A percentile compares a stretch with the other conserved stretches of the same genome.
Conservation (phyloP, 108 stramenopile genomes). For the Asterionellopsis glacialis region DNA sequence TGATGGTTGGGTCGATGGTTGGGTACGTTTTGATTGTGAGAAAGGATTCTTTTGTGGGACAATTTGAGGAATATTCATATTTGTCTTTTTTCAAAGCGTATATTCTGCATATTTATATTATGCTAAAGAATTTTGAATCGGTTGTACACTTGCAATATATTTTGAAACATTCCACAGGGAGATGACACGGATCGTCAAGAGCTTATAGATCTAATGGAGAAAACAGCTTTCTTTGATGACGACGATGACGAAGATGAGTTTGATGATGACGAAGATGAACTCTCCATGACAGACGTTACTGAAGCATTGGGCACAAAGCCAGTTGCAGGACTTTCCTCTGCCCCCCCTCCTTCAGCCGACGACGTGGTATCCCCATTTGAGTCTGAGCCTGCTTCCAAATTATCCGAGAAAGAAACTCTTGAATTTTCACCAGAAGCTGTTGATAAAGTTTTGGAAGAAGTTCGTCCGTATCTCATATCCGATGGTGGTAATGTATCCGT, state of each 20-base stretch:
- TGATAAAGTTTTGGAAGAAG: constrained; percentile 91
- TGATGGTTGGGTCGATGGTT: no score
- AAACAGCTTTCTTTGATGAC: constrained; percentile 22
- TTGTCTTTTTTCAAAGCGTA: no score
- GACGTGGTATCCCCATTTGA: constrained; percentile 62
- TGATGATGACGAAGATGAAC: constrained; percentile 59
- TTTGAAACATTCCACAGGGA: not conserved
- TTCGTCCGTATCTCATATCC: constrained; percentile 92
- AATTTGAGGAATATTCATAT: no score
- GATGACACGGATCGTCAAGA: not conserved
- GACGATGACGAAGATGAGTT: constrained; percentile 79
- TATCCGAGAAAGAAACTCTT: constrained; percentile 29
- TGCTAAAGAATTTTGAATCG: no score
- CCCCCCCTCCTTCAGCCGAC: not conserved
- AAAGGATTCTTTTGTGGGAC: no score
- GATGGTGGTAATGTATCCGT: constrained; percentile 96
- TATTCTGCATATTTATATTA: no score
- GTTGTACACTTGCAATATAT: not conserved
- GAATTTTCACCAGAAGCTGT: constrained; percentile 83
- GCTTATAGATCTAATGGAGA: not conserved
- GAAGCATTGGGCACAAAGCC: not conserved
- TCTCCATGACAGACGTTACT: constrained; percentile 1
- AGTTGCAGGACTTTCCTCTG: constrained; percentile 3
- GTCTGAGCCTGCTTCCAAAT: constrained; percentile 6
- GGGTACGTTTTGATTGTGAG: no score